Percentiles rank a stretch among this genome's conserved stretches.
Evolutionary conservation across 1,284 basidiomycete species (phyloP).

Genomic region (Mrakiaceae sp.): DNA sequence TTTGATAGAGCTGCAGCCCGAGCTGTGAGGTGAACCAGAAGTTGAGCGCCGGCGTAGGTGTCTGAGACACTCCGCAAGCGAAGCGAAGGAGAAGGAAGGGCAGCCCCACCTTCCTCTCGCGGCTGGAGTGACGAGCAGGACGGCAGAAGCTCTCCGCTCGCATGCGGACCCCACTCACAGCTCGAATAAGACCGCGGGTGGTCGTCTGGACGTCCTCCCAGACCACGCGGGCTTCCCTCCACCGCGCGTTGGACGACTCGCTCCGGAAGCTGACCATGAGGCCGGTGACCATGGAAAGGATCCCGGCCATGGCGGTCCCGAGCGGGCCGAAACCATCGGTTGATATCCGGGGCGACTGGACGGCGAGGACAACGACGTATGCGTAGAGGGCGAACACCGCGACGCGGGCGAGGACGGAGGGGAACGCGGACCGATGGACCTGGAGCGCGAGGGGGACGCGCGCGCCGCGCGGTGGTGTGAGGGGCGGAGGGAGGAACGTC

Average conservation of each 20-base stretch:
- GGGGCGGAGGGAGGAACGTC: too few species aligned
- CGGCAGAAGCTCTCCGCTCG: too few species aligned
- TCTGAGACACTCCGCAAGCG: too few species aligned
- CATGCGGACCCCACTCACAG: background rate
- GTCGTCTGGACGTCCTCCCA: conserved; percentile 1
- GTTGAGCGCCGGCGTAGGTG: too few species aligned
- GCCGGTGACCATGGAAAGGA: conserved; percentile 10
- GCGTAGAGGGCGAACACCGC: conserved; percentile 6
- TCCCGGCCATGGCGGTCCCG: conserved; percentile 1
- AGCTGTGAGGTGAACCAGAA: too few species aligned
- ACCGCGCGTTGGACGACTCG: conserved; percentile 3
- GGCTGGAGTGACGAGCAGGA: too few species aligned
- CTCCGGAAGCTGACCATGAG: conserved; percentile 9
- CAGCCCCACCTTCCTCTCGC: background rate
- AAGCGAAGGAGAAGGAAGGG: too few species aligned
- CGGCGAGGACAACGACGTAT: background rate
- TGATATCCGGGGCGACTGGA: background rate
- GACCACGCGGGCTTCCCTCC: conserved; percentile 1
- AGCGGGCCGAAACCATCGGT: background rate
- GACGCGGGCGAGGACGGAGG: conserved; percentile 2
- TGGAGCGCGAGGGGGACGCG: conserved; percentile 3
- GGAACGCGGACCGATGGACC: conserved; percentile 6
- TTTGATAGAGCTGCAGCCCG: background rate
- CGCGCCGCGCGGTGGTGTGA: background rate
- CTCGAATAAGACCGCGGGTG: conserved; percentile 1